Conservation (phyloP, 352 stramenopile genomes). For the Globisporangium paroecandrum region DNA sequence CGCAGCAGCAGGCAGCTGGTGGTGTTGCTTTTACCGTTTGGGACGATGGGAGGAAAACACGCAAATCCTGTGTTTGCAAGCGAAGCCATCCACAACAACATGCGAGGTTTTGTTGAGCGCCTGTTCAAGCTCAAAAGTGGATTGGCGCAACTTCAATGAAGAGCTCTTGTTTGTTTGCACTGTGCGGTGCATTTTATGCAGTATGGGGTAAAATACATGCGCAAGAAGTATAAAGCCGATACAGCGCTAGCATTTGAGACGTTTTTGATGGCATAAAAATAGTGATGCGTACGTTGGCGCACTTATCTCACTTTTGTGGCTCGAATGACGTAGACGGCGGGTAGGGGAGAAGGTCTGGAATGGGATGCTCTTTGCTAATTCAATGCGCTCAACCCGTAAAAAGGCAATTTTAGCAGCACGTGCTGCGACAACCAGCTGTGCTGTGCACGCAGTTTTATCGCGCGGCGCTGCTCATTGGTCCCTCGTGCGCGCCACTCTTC, state of each 20-base stretch:
- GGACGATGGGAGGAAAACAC: neutral
- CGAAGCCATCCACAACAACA: neutral
- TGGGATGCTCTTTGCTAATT: neutral
- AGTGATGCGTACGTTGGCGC: neutral
- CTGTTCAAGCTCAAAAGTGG: neutral
- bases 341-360: neutral
- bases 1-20: neutral
- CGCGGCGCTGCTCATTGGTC: neutral
- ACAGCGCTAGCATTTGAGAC: neutral
- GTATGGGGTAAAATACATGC: neutral
- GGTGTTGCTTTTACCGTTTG: neutral
- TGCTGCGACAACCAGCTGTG: neutral
- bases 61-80: neutral
- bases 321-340: neutral
- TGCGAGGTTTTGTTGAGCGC: neutral
- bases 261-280: neutral
- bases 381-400: neutral
- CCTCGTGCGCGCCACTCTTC: too few relatives aligned
- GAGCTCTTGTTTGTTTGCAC: neutral
- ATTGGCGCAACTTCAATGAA: neutral
- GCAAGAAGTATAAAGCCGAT: neutral
- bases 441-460: neutral
- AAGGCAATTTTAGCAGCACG: neutral
- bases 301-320: too few relatives aligned
- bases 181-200: neutral